These are phyloP conservation scores for Parasitella parasitica DNA, from an alignment of 371 early-diverging fungal species.

Conservation along the genomic window DNA sequence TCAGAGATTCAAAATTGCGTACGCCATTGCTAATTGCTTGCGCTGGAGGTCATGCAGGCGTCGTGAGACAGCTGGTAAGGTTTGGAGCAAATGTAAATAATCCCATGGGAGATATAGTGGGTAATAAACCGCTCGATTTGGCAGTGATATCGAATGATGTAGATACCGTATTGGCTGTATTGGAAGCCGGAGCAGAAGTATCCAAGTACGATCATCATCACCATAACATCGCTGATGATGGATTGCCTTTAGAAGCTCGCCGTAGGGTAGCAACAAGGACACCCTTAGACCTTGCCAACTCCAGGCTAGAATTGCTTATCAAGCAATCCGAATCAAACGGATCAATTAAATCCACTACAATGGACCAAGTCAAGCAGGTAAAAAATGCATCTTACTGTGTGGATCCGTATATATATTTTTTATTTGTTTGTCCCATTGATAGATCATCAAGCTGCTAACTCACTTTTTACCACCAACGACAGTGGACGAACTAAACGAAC, in stretches of 20 bases:
- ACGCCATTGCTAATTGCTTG: constrained; percentile 49
- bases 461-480: constrained; percentile 24
- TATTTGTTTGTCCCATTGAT: too few species aligned
- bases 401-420: neutral
- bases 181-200: constrained; percentile 35
- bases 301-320: constrained; percentile 39
- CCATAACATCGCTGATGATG: neutral
- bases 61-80: constrained; percentile 31
- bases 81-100: constrained; percentile 50
- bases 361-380: constrained; percentile 31
- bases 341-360: neutral
- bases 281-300: constrained; percentile 39
- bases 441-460: constrained; percentile 44
- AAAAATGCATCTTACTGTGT: neutral
- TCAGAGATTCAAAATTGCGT: constrained; percentile 46
- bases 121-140: constrained; percentile 47
- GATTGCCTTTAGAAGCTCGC: constrained; percentile 10
- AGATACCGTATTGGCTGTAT: constrained; percentile 39
- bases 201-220: neutral
- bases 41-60: constrained; percentile 44
- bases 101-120: constrained; percentile 47
- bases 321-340: constrained; percentile 7
- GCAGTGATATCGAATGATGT: constrained; percentile 49
- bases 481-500: constrained; percentile 14
- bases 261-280: constrained; percentile 24